These are phyloP conservation scores for Lactifluus piperatus DNA, from an alignment of 768 basidiomycete species.

Conservation along the genomic window DNA sequence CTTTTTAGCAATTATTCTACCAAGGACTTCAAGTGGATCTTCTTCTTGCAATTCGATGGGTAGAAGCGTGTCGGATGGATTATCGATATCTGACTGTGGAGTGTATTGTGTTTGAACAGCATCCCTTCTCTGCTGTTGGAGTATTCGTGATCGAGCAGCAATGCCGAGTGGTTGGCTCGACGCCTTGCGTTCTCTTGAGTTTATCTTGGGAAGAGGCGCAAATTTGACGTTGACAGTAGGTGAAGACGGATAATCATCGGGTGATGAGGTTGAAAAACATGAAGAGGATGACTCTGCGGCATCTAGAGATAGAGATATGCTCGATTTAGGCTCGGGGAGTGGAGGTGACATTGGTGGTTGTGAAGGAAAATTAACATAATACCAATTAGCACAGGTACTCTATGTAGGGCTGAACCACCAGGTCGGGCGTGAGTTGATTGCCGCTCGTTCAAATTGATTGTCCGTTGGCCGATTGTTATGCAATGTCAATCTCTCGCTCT, in stretches of 20 bases:
- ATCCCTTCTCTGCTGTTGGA: slow-evolving; percentile 24
- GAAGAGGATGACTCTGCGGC: neutral
- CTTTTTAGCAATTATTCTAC: slow-evolving; percentile 13
- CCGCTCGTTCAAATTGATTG: no score
- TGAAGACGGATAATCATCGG: neutral
- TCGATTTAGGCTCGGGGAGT: neutral
- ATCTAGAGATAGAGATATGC: neutral
- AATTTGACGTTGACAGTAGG: slow-evolving; percentile 25
- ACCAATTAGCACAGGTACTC: neutral
- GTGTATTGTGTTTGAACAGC: neutral
- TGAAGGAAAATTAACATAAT: no score
- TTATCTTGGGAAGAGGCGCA: slow-evolving; percentile 30
- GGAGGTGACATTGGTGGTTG: neutral
- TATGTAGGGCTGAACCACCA: neutral
- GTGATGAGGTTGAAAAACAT: slow-evolving; percentile 7
- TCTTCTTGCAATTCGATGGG: slow-evolving; percentile 5
- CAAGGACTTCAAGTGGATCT: slow-evolving; percentile 17
- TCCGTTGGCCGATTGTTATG: no score
- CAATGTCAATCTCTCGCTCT: slow-evolving; percentile 57
- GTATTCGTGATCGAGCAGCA: slow-evolving; percentile 30
- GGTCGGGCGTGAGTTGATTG: neutral
- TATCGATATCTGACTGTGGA: slow-evolving; percentile 6
- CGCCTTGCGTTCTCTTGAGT: slow-evolving; percentile 26
- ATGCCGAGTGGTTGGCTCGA: slow-evolving; percentile 28
- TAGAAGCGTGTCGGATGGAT: neutral